Conservation (phyloP, 2,329 filamentous ascomycete species). For the Cytospora schulzeri region DNA sequence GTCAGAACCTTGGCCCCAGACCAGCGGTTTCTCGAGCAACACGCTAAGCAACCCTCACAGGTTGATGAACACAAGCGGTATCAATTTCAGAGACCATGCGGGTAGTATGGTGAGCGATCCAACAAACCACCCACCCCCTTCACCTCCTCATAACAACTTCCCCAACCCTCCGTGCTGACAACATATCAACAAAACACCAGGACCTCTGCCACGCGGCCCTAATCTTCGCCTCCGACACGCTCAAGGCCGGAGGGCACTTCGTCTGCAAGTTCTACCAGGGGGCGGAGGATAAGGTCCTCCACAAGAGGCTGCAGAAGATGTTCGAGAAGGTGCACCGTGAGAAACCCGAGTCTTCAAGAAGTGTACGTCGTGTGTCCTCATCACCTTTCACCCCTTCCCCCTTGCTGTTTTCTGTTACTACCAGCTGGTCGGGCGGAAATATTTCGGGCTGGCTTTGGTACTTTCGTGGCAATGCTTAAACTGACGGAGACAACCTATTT, state of each 20-base stretch:
- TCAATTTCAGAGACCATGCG: slow-evolving; percentile 81
- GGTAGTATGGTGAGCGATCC: slow-evolving; percentile 80
- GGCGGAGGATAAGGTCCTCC: slow-evolving; percentile 77
- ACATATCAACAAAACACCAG: slow-evolving; percentile 47
- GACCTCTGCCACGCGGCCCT: slow-evolving; percentile 88
- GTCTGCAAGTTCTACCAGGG: slow-evolving; percentile 98
- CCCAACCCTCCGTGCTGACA: background rate
- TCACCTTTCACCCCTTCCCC: background rate
- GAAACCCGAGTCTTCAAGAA: slow-evolving; percentile 89
- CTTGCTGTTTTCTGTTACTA: background rate
- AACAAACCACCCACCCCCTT: slow-evolving; percentile 1
- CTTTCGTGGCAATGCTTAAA: background rate
- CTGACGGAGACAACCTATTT: background rate
- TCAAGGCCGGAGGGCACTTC: slow-evolving; percentile 83
- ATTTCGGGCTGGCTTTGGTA: background rate
- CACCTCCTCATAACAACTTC: background rate
- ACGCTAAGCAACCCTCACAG: slow-evolving; percentile 97
- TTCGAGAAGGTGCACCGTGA: slow-evolving; percentile 82
- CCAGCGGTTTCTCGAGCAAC: slow-evolving; percentile 75
- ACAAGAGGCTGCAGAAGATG: slow-evolving; percentile 71
- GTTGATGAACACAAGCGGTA: slow-evolving; percentile 99
- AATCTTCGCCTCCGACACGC: slow-evolving; percentile 80
- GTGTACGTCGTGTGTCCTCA: slow-evolving; percentile 55
- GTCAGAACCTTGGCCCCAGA: slow-evolving; percentile 94
- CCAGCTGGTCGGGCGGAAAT: background rate